Evolutionary conservation across 495 filamentous ascomycete genomes (phyloP), one percentile per base, ranked within the genome.

Genomic region (Aspergillus leporis): DNA sequence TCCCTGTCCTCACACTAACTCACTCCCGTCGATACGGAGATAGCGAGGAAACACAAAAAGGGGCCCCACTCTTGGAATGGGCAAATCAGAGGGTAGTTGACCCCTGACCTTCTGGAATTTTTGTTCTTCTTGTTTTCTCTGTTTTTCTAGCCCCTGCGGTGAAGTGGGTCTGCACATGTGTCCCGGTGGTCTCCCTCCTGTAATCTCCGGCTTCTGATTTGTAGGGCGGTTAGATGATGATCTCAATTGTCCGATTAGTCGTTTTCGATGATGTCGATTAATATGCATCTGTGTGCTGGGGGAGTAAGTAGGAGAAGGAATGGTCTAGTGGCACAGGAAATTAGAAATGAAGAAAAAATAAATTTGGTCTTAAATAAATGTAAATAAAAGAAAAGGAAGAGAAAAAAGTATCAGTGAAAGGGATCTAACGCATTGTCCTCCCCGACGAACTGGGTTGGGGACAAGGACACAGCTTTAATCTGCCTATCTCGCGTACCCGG

Each of bases 191-290:
- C 61, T 58, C n/a, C 55, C 50, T 61, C 59, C 58, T 61, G 61
- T 62, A 62, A 67, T 67, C 60, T 67, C 60, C 55, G 62, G 55
- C 41, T 47, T 65, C 60, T 68, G 66, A 68, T 68, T 68, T 63
- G 66, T 65, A 63, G 66, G 55, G 53, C 61, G 58, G 32, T 31
- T 55, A 43, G 53, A 43, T 51, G 66, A 68, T 68, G 66, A 68
- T 65, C 66, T 68, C 66, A 68, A 61, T 62, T 63, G 66, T 68
- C 66, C 62, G 66, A 68, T 63, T 58, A 58, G 52, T 57, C 45
- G 66, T 32, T 52, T 56, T 61, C 48, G 23, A 56, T 62, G 62
- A 60, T 61, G 61, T 65, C 61, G 61, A 64, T 64, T 64, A 7
- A 22, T 47, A 16, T 47, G 6, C 50, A 55, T 54, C 53, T 12